Base-by-base conservation (phyloP, 2,329 filamentous ascomycete genomes). In the Colletotrichum brevisporum region DNA sequence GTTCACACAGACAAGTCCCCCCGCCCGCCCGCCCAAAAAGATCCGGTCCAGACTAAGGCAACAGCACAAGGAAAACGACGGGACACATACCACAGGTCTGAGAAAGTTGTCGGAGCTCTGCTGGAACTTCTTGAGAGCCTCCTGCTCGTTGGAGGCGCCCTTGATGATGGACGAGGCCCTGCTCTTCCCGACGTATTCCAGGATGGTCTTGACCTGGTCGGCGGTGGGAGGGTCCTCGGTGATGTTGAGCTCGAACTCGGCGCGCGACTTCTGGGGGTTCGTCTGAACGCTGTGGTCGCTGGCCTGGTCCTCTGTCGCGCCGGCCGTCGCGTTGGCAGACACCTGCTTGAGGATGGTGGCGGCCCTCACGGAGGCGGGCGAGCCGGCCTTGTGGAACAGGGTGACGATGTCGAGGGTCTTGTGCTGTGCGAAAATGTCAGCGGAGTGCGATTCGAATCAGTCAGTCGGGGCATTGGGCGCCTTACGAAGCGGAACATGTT, bases 351-450 rank as follows among this genome's bases (percentile, higher is more conserved):
- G 89, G 61, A 97, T 83, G 50, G 89, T 91, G 71, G 91, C 89
- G 39, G 92, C 92, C 69, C 92, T 90, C 58, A 89, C 85, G 4
- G 95, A 98, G 72, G 91, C 86, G 24, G 92, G 88, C 62, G 89
- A 88, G 75, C 86, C 88, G 67, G 95, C 89, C 81, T 93, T 93
- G 88, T 98, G 95, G 87, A 98, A 99, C 85, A 99, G 91, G 71
- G 95, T 98, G 79, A 98, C 90, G 74, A 97, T 93, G 85, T 98
- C 95, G 81, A 93, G 88, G 73, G 92, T 88, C 86, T 94, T 95
- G 82, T 86, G 89, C 92, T 94, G 76, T 31, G 43, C 36, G 21
- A 47, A 31, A 24, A 26, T 6, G 62, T 76, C 60, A 76, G 75
- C 57, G 59, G 1, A 6, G 18, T 27, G 18, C 24, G 6, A 18